phyloP scores from a whole-genome alignment of 768 basidiomycete species.

The Gyrodon lividus region DNA sequence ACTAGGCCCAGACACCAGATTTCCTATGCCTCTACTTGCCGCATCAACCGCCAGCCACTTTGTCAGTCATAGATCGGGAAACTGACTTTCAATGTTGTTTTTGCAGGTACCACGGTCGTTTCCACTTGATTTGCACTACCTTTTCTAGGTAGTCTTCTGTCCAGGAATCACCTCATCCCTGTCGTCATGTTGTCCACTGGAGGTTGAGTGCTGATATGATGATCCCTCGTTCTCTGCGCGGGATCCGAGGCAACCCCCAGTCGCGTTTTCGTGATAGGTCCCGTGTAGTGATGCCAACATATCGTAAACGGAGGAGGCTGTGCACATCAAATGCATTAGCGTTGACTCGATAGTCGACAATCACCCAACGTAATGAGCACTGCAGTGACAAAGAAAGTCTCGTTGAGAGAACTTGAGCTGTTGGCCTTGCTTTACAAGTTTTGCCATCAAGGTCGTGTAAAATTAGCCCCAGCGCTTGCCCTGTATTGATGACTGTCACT shows the following conservation, averaged over 20 bases:
- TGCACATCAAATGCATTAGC: conserved; percentile 12
- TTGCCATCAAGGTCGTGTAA: not conserved
- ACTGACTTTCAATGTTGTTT: conserved; percentile 12
- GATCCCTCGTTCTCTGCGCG: conserved; percentile 24
- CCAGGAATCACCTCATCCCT: conserved; percentile 25
- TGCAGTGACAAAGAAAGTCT: conserved; percentile 2
- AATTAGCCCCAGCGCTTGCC: not conserved
- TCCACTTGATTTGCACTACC: conserved; percentile 10
- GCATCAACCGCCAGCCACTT: not conserved
- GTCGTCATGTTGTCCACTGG: conserved; percentile 12
- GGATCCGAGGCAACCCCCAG: conserved; percentile 30
- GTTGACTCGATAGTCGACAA: not conserved
- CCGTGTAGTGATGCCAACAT: conserved; percentile 25
- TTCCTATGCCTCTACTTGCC: not conserved
- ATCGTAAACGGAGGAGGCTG: conserved; percentile 17
- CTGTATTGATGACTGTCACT: not conserved
- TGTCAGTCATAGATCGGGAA: not conserved
- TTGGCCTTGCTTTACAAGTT: not conserved
- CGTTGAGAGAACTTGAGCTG: not conserved
- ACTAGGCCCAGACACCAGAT: no score
- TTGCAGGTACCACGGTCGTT: conserved; percentile 11
- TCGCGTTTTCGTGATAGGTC: conserved; percentile 23
- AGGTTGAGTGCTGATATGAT: not conserved
- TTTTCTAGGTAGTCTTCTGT: conserved; percentile 5
- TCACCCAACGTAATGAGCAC: conserved; percentile 13